Conservation (phyloP, 495 filamentous ascomycete species). For the Elasticomyces elasticus region DNA sequence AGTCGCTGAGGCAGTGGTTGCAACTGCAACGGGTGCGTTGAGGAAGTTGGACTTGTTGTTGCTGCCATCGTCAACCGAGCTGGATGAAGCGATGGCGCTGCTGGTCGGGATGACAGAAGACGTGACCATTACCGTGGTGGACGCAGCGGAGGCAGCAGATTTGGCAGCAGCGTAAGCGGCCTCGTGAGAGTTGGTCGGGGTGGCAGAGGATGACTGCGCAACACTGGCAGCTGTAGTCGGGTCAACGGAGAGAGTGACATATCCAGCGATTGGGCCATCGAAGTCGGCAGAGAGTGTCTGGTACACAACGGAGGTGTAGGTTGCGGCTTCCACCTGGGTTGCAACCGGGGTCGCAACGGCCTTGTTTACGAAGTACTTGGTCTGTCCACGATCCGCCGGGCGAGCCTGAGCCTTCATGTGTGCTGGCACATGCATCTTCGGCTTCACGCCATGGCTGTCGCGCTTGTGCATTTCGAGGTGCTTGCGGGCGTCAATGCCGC, state of each 20-base stretch:
- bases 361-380: neutral
- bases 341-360: neutral
- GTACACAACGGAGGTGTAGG: constrained; percentile 11
- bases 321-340: neutral
- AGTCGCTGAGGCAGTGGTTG: neutral
- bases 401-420: constrained; percentile 4
- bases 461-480: constrained; percentile 15
- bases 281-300: constrained; percentile 11
- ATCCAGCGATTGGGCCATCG: constrained; percentile 9
- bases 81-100: neutral
- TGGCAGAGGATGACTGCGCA: neutral
- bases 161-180: constrained; percentile 5
- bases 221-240: neutral
- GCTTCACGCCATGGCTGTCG: constrained; percentile 11
- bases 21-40: constrained; percentile 1
- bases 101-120: neutral
- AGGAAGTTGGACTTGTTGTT: constrained; percentile 11
- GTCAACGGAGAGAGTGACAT: constrained; percentile 1
- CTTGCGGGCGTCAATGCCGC: constrained; percentile 6
- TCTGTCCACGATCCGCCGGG: neutral
- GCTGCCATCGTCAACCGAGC: neutral
- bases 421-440: constrained; percentile 4
- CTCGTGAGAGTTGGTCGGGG: neutral
- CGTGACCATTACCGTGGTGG: neutral
- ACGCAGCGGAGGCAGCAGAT: neutral